Evolutionary conservation across 129 eudicot species (phyloP), one percentile per base, ranked within the genome.

Genomic region (Solidago caesia): DNA sequence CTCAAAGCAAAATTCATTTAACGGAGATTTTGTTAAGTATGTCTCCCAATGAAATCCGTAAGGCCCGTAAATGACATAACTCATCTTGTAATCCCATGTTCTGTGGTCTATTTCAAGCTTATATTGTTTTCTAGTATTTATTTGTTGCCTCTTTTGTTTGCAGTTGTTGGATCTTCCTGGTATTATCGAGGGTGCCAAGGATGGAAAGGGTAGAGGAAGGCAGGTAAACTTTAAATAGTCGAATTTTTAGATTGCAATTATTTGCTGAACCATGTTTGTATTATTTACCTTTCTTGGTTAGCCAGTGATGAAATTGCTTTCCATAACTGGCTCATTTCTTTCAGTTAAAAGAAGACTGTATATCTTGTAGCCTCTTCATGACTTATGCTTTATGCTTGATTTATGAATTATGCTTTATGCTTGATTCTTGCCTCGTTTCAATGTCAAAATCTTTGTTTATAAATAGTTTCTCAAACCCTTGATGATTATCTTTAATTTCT

Each of bases 121-220:
- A 48, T 49, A 29, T 48, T 65, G 26, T 43, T 55, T 61, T 77
- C 45, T 62, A 15, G 27, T 72, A 12, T 33, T 49, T 41, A 4
- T n/a, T 9, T 14, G 27, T 44, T 45, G 7, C 49, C 62, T 77
- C 44, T 73, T 39, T 53, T 72, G 42, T 69, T 82, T 70, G 74
- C 97, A 95, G 99, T 77, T 95, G 70, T 77, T 95, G 85, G 99
- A 95, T 75, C 96, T 95, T 76, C 99, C 99, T 82, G 99, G 99
- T 78, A 95, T 95, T 76, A 95, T 95, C 72, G 99, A 95, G 81
- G 99, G 99, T 87, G 99, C 99, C 13, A 95, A 95, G 84, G 99
- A 95, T 81, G 99, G 99, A 53, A 95, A 95, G 82, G 99, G 99
- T 83, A 88, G 99, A 91, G 99, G 99, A 83, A 87, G 99, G 64